Evolutionary conservation across 148 eudicot species (phyloP).

Genomic region (Bassia scoparia): DNA sequence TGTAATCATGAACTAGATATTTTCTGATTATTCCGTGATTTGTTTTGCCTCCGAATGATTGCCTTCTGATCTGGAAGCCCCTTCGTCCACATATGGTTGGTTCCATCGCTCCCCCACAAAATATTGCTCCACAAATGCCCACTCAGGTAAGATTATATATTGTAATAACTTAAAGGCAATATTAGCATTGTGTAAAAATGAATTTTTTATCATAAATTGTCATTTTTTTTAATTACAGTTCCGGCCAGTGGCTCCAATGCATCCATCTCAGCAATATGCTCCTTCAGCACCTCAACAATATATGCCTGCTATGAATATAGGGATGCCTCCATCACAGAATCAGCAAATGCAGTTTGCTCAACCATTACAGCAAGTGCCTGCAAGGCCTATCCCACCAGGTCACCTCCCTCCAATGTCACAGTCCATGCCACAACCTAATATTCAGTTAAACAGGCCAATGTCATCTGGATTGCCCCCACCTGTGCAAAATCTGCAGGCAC

Average conservation of each 20-base stretch:
- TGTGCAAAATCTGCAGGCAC: conserved; percentile 50
- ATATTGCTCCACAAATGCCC: conserved; percentile 62
- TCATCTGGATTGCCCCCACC: conserved; percentile 50
- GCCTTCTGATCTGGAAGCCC: conserved; percentile 37
- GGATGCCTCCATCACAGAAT: conserved; percentile 50
- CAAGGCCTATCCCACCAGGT: conserved; percentile 46
- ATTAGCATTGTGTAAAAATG: background rate
- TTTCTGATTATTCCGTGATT: background rate
- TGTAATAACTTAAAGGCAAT: background rate
- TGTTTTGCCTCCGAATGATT: background rate
- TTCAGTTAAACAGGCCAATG: conserved; percentile 50
- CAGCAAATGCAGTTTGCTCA: conserved; percentile 68
- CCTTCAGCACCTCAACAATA: conserved; percentile 62
- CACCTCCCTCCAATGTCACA: conserved; percentile 50
- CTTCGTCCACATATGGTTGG: conserved; percentile 56
- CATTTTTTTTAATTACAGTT: conserved; percentile 43
- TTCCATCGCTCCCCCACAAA: conserved; percentile 51
- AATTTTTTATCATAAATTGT: background rate
- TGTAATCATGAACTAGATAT: background rate
- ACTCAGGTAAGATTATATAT: conserved; percentile 53
- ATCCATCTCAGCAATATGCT: conserved; percentile 58
- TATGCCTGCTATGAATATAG: conserved; percentile 43
- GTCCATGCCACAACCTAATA: conserved; percentile 47
- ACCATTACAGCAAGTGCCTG: conserved; percentile 47
- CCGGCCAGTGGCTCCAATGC: conserved; percentile 55